Evolutionary conservation across 352 stramenopile species (phyloP), one percentile per base, ranked within the genome.

Genomic region (Elongisporangium undulatum): DNA sequence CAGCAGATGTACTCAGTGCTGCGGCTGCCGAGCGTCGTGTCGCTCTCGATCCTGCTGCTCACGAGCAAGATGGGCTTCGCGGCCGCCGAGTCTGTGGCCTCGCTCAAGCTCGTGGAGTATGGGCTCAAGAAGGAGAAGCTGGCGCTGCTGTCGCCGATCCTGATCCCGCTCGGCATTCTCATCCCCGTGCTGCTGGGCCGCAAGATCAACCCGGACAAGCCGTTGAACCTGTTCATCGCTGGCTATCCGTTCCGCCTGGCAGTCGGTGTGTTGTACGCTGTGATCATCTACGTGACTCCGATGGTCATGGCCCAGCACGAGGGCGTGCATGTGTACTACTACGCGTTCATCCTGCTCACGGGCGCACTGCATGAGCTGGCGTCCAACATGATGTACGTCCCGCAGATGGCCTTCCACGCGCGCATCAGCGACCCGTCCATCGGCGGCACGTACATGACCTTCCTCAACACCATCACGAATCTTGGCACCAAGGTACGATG

Each of bases 371-470:
- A 95, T 34, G 91, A 98, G 66, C 58, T 96, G 8, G 78, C 87
- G 12, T 75, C 83, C 48, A 97, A 94, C 71, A 94, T 96, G 84
- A 97, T 97, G 86, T 97, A 95, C 63, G 85, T 97, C 22, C 84
- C 86, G 19, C 92, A 99, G 84, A 99, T 99, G 97, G 96, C 92
- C 6, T 99, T 99, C 71, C 99, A 98, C 68, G 96, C 97, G 53
- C 81, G 89, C 49, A 92, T 99, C 59, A 98, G 97, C 48, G 97
- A 99, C 70, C 96, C 96, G 16, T 89, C 87, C 15, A 99, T 99
- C 69, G 97, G 97, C 53, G 97, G 97, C 55, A 98, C 91, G 19
- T 99, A 99, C 84, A 99, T 99, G 97, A 99, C 97, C 29, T 94
- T 99, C 55, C 84, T 99, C 50, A 99, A 99, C 71, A 99, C 97